phyloP scores from a whole-genome alignment of 2,329 filamentous ascomycete genomes.

The Diaporthe sp. region DNA sequence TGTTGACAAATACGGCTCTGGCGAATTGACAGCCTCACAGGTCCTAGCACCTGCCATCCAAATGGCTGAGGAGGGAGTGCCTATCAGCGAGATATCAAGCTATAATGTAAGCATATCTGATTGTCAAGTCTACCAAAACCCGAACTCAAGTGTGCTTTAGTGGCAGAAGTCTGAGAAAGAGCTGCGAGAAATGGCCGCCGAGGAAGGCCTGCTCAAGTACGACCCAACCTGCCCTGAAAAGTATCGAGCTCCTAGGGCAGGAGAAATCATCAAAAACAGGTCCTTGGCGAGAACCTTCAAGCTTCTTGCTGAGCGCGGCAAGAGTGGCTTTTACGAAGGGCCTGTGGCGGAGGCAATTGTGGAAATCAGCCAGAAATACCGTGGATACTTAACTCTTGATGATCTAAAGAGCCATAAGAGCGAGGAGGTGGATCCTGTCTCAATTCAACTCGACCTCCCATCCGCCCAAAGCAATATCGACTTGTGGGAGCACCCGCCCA shows the following conservation, averaged over 20 bases:
- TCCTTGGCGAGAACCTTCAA: constrained; percentile 83
- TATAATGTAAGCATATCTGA: constrained; percentile 76
- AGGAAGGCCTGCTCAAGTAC: constrained; percentile 79
- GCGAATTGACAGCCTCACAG: neutral
- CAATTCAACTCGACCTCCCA: constrained; percentile 13
- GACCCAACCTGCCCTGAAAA: constrained; percentile 74
- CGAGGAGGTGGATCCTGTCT: constrained; percentile 41
- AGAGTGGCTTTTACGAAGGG: constrained; percentile 89
- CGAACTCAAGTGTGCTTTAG: constrained; percentile 18
- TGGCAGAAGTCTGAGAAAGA: constrained; percentile 40
- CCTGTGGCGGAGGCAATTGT: constrained; percentile 82
- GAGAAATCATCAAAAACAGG: constrained; percentile 88
- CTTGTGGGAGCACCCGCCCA: constrained; percentile 95
- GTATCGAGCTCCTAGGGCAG: constrained; percentile 77
- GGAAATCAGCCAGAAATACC: constrained; percentile 77
- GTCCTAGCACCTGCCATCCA: constrained; percentile 26
- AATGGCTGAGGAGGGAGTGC: constrained; percentile 29
- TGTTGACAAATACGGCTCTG: constrained; percentile 28
- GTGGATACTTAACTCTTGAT: constrained; percentile 80
- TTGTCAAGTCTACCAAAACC: constrained; percentile 41
- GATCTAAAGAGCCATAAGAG: constrained; percentile 83
- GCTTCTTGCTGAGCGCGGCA: constrained; percentile 79
- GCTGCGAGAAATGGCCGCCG: constrained; percentile 36
- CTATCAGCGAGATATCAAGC: constrained; percentile 78
- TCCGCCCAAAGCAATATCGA: constrained; percentile 66